Evolutionary conservation across 495 filamentous ascomycete species (phyloP).

Genomic region (Aspergillus sclerotioniger): DNA sequence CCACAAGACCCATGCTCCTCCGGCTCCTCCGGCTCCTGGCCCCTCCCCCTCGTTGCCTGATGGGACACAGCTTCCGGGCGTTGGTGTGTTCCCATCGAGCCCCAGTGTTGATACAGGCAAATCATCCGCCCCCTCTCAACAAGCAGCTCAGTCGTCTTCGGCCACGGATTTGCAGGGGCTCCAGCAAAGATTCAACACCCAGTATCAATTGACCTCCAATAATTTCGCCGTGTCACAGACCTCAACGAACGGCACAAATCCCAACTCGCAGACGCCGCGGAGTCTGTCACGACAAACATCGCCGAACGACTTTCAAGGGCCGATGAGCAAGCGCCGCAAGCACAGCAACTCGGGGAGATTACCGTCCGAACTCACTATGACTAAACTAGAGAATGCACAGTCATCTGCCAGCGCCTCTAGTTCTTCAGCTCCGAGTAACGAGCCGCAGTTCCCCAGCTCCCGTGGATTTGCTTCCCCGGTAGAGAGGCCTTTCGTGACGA

Average conservation of each 20-base stretch:
- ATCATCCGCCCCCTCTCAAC: constrained; percentile 26
- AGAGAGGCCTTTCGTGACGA: constrained; percentile 48
- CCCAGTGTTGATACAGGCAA: constrained; percentile 31
- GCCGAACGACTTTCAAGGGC: constrained; percentile 58
- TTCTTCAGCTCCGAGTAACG: constrained; percentile 30
- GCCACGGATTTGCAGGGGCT: constrained; percentile 55
- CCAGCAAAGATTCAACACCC: constrained; percentile 48
- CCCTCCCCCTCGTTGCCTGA: constrained; percentile 41
- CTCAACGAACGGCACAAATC: constrained; percentile 30
- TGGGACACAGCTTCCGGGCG: constrained; percentile 43
- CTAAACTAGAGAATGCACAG: constrained; percentile 61
- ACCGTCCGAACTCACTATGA: constrained; percentile 76
- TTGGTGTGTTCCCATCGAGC: constrained; percentile 45
- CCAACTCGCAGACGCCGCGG: constrained; percentile 56
- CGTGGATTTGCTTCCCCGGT: constrained; percentile 45
- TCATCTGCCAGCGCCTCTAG: constrained; percentile 26
- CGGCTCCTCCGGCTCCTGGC: constrained; percentile 34
- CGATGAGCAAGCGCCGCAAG: constrained; percentile 70
- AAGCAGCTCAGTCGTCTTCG: constrained; percentile 33
- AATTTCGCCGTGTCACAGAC: constrained; percentile 37
- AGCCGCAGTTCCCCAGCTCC: constrained; percentile 38
- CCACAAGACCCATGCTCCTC: constrained; percentile 75
- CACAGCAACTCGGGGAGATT: constrained; percentile 64
- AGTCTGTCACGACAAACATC: constrained; percentile 72
- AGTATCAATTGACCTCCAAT: constrained; percentile 39